A percentile compares a stretch with the other conserved stretches of the same genome.
phyloP scores from a whole-genome alignment of 1,139 yeast species.

The Geotrichum carabidarum region DNA sequence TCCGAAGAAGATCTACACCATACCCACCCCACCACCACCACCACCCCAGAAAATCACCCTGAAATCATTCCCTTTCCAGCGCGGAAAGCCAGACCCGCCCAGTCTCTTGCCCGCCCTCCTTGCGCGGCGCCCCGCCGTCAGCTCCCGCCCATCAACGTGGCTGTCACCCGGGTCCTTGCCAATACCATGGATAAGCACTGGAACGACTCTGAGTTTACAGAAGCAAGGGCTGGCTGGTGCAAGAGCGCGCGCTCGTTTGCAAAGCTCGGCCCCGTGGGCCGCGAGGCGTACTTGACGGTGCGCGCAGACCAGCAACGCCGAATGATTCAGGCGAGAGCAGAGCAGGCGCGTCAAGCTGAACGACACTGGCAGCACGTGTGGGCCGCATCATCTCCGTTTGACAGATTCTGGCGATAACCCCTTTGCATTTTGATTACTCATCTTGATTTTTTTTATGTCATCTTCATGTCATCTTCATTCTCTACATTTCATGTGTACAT shows the following conservation, averaged over 20 bases:
- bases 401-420: not conserved
- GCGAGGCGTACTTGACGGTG: not conserved
- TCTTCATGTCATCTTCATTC: not conserved
- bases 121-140: too few relatives aligned
- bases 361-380: not conserved
- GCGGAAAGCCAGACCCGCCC: not conserved
- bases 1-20: not conserved
- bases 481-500: too few relatives aligned
- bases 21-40: not conserved
- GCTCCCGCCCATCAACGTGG: not conserved
- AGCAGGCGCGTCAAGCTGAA: not conserved
- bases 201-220: not conserved
- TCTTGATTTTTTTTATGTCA: not conserved
- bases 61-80: constrained; percentile 3
- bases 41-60: not conserved
- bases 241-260: not conserved
- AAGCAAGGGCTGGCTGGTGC: not conserved
- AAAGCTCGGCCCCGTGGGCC: not conserved
- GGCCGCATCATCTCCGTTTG: not conserved
- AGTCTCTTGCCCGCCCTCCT: too few relatives aligned
- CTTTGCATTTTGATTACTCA: not conserved
- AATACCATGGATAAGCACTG: not conserved
- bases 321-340: not conserved
- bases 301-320: not conserved
- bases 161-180: not conserved